phyloP scores from a whole-genome alignment of 345 rosid species.

The Tarenaya hassleriana region DNA sequence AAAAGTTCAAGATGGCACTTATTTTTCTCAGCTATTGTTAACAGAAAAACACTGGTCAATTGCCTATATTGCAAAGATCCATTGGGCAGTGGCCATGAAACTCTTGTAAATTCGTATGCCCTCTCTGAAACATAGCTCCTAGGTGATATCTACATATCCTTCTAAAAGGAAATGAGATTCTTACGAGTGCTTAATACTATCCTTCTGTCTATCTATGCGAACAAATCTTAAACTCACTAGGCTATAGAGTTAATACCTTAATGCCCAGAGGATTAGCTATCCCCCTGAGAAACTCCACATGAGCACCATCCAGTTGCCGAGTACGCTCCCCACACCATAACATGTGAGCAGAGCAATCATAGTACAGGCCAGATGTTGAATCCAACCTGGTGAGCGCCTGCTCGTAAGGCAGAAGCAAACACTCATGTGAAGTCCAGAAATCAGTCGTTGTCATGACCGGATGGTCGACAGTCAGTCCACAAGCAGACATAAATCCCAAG shows the following conservation, averaged over 20 bases:
- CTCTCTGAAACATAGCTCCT: conserved; percentile 3
- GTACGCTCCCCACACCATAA: conserved; percentile 64
- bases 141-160: conserved; percentile 6
- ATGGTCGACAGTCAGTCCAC: conserved; percentile 50
- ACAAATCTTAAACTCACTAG: not conserved
- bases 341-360: conserved; percentile 64
- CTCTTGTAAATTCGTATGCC: too few species aligned
- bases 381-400: conserved; percentile 51
- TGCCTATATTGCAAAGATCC: too few species aligned
- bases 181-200: not conserved
- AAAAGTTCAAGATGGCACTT: not conserved
- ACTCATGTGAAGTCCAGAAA: conserved; percentile 65
- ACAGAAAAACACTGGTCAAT: too few species aligned
- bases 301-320: conserved; percentile 57
- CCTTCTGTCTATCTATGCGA: not conserved
- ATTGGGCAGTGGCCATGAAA: too few species aligned
- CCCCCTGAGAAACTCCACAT: conserved; percentile 55
- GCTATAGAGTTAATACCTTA: conserved; percentile 31
- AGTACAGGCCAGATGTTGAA: conserved; percentile 53
- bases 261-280: conserved; percentile 55
- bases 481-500: conserved; percentile 61
- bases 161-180: not conserved
- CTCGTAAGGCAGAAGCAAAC: conserved; percentile 57
- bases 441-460: conserved; percentile 57
- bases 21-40: too few species aligned